These are phyloP conservation scores for Geranium rotundifolium DNA, from an alignment of 345 rosid species.

Conservation along the genomic window DNA sequence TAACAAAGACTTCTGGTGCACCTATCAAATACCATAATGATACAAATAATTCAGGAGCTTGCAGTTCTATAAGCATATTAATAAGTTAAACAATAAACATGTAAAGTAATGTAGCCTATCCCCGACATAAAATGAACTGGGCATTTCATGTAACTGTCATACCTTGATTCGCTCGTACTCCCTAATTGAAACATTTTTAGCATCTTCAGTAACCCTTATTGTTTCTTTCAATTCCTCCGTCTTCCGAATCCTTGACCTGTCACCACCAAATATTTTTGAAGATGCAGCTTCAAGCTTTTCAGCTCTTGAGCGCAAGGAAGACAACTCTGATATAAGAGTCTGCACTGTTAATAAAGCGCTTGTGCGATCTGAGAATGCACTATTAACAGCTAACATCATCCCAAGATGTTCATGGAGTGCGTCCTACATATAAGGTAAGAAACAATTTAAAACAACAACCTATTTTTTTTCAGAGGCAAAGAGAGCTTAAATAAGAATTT, in stretches of 20 bases:
- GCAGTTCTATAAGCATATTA: neutral
- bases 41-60: neutral
- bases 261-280: slow-evolving; percentile 93
- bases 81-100: neutral
- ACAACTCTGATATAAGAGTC: slow-evolving; percentile 71
- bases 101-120: neutral
- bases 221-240: slow-evolving; percentile 83
- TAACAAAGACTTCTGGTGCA: neutral
- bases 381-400: slow-evolving; percentile 73
- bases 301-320: slow-evolving; percentile 56
- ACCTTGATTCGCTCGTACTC: slow-evolving; percentile 94
- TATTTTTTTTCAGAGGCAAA: neutral
- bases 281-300: slow-evolving; percentile 93
- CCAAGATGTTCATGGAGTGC: slow-evolving; percentile 88
- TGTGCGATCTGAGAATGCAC: slow-evolving; percentile 81
- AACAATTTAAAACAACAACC: slow-evolving; percentile 1
- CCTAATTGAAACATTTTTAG: slow-evolving; percentile 71
- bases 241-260: slow-evolving; percentile 80
- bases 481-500: no score
- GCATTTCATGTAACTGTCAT: slow-evolving; percentile 5
- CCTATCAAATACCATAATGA: neutral
- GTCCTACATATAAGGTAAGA: slow-evolving; percentile 38
- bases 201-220: slow-evolving; percentile 69
- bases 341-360: slow-evolving; percentile 88
- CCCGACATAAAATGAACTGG: neutral